phyloP scores from a whole-genome alignment of 192 early-diverging fungal genomes.

The Umbelopsis isabellina region DNA sequence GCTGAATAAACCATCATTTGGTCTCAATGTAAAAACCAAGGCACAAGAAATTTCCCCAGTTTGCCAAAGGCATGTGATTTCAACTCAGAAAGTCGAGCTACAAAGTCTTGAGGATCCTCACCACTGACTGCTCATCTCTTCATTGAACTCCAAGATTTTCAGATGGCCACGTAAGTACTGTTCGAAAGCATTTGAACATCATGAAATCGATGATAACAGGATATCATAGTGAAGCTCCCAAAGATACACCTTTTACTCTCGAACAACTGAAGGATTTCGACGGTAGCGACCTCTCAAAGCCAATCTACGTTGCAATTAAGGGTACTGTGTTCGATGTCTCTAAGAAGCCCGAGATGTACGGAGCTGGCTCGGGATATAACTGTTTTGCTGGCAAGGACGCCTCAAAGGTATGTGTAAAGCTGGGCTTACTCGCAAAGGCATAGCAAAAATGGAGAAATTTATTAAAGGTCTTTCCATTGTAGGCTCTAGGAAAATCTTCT shows the following conservation, averaged over 20 bases:
- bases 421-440: not conserved
- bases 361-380: conserved; percentile 66
- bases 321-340: conserved; percentile 82
- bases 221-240: conserved; percentile 34
- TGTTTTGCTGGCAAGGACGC: conserved; percentile 86
- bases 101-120: too few relatives aligned
- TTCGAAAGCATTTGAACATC: too few relatives aligned
- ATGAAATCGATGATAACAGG: not conserved
- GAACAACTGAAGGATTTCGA: conserved; percentile 65
- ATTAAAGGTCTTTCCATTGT: not conserved
- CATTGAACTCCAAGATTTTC: too few relatives aligned
- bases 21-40: too few relatives aligned
- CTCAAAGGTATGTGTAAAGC: conserved; percentile 52
- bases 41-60: too few relatives aligned
- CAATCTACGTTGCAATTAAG: conserved; percentile 86
- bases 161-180: conserved; percentile 9
- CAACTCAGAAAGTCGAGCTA: too few relatives aligned
- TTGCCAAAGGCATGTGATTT: too few relatives aligned
- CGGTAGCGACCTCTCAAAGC: conserved; percentile 55
- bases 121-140: too few relatives aligned
- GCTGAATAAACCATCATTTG: too few relatives aligned
- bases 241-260: conserved; percentile 50
- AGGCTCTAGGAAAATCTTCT: conserved; percentile 71
- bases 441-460: too few relatives aligned
- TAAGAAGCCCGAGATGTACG: conserved; percentile 64